These are phyloP conservation scores for Suhomyces coccinellae DNA, from an alignment of 1,139 yeast genomes.

Conservation along the genomic window DNA sequence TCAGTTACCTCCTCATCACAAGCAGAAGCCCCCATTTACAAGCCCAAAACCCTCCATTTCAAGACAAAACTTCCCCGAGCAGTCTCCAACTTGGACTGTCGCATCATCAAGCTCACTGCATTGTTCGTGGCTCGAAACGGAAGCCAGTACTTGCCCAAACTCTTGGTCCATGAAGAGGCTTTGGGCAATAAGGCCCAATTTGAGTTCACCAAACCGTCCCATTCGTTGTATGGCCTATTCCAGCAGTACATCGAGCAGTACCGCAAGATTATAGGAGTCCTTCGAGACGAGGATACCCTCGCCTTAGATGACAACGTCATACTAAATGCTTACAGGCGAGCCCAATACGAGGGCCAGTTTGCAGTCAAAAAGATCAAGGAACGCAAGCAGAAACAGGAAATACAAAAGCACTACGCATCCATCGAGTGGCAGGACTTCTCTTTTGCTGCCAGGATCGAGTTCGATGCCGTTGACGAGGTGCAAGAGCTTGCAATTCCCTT, in stretches of 20 bases:
- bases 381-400: conserved; percentile 33
- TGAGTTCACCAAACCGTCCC: conserved; percentile 62
- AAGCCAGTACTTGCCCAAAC: conserved; percentile 37
- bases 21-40: conserved; percentile 1
- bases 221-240: conserved; percentile 63
- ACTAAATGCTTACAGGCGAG: conserved; percentile 54
- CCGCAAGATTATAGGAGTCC: conserved; percentile 31
- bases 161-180: conserved; percentile 38
- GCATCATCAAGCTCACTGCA: conserved; percentile 73
- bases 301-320: conserved; percentile 31
- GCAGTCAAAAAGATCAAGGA: conserved; percentile 28
- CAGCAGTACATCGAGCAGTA: conserved; percentile 58
- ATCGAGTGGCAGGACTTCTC: conserved; percentile 88
- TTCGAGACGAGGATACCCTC: conserved; percentile 9
- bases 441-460: conserved; percentile 66
- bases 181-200: conserved; percentile 54
- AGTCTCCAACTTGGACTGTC: conserved; percentile 64
- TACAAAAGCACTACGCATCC: conserved; percentile 60
- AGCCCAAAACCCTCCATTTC: conserved; percentile 48
- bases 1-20: not conserved
- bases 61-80: conserved; percentile 47
- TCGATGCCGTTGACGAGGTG: conserved; percentile 65
- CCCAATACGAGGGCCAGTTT: conserved; percentile 50
- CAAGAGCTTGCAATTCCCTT: conserved; percentile 64
- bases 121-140: conserved; percentile 63